Evolutionary conservation across 805 yeast genomes (phyloP).

Genomic region (Saccharomycopsis fermentans): DNA sequence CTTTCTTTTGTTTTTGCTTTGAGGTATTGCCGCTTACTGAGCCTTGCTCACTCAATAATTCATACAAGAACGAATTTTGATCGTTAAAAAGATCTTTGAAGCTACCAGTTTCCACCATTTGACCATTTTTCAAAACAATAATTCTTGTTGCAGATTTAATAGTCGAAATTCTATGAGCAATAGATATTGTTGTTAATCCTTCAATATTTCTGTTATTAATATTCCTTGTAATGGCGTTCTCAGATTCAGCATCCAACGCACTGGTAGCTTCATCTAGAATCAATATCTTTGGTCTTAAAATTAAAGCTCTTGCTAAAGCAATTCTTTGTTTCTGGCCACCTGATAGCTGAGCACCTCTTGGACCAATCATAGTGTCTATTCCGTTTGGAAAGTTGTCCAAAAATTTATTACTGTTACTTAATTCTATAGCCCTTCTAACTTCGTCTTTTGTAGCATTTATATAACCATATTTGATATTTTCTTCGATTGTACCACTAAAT

Average conservation of each 20-base stretch:
- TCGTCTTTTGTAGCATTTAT: conserved; percentile 51
- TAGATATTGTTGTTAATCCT: conserved; percentile 69
- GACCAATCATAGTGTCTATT: conserved; percentile 72
- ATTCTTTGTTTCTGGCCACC: conserved; percentile 95
- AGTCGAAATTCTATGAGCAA: conserved; percentile 86
- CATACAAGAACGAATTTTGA: conserved; percentile 27
- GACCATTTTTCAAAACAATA: conserved; percentile 66
- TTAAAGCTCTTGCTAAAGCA: conserved; percentile 80
- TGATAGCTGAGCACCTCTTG: conserved; percentile 78
- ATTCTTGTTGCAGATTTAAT: conserved; percentile 74
- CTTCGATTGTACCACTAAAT: conserved; percentile 76
- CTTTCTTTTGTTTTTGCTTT: background rate
- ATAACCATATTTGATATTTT: conserved; percentile 71
- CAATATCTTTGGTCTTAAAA: conserved; percentile 69
- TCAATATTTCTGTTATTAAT: conserved; percentile 43
- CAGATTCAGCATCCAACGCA: conserved; percentile 83
- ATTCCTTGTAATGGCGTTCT: conserved; percentile 72
- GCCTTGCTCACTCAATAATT: conserved; percentile 24
- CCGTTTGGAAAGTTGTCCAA: conserved; percentile 71
- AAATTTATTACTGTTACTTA: conserved; percentile 68
- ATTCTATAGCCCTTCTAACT: conserved; percentile 45
- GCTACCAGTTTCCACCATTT: conserved; percentile 61
- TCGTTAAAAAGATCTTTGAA: conserved; percentile 42
- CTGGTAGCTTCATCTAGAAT: conserved; percentile 92
- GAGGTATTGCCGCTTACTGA: background rate